Base-by-base conservation (phyloP, 2,329 filamentous ascomycete genomes). In the Cucurbitaria berberidis region DNA sequence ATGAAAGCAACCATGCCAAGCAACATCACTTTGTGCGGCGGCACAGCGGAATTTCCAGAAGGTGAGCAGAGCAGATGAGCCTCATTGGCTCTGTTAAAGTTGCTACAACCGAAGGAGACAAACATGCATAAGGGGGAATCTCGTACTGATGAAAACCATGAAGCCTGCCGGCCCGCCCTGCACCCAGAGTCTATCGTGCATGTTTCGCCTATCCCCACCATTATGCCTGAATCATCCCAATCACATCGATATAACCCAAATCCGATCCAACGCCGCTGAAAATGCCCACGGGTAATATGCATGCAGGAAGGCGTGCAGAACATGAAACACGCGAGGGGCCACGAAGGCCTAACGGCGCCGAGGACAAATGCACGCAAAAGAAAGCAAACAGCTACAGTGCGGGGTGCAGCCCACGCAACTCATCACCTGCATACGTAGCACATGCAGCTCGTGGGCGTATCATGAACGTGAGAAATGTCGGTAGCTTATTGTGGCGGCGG, bases 111-210 rank as follows among this genome's bases (percentile, higher is more conserved):
- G 60, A 48, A 39, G 34, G 35, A 41, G 35, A 49, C 36, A 45
- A 44, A 40, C 32, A 59, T 50, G 51, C 60, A 32, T 46, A 45
- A 51, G 55, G 53, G 60, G 57, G 52, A 59, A 60, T 60, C 60
- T 59, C 39, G 21, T 51, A 43, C 43, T 29, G 26, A 59, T 41
- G 41, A 48, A 56, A 58, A 58, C 15, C 35, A 18, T 39, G 18
- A 38, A 46, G 22, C 22, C 34, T 21, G 34, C 22, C n/a, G n/a
- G n/a, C 34, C 39, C 26, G 7, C n/a, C 40, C 10, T 42, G 36
- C 19, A 11, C 35, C 35, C 3, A 26, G 24, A 26, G 2, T 5
- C 36, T 26, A 24, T 27, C n/a, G 5, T 27, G 13, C 13, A 18
- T 29, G 11, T 27, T 6, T 41, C 35, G 21, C 35, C 51, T 46